Base-by-base conservation (phyloP, 768 basidiomycete genomes). In the Kwoniella europaea region DNA sequence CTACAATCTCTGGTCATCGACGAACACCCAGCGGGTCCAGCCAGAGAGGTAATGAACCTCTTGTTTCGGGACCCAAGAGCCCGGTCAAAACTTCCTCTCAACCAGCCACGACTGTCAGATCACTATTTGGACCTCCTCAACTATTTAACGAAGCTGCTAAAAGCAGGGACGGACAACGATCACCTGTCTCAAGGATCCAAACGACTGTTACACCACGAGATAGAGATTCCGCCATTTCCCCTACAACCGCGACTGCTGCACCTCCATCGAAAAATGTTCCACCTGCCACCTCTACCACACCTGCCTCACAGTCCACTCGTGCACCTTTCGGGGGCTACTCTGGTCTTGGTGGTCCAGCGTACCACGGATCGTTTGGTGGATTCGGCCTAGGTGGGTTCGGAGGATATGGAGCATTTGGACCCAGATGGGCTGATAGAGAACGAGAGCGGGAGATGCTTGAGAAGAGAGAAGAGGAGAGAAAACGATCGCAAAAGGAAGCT, bases 361-460 rank as follows among this genome's bases (percentile, higher is more conserved):
- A 67, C 41, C 62, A 67, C 16, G 41, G 61, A 18, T 22, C 67
- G 16, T 72, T 72, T 29, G 56, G 62, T 6, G 71, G 71, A 18
- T 72, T 68, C 44, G 67, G 67, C 12, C 44, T 72, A 29, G 67
- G 67, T n/a, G 71, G 71, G 35, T 72, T 72, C 35, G 59, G 60
- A 46, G 61, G 65, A 1, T 63, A 67, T 53, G 66, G 67, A 44
- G 61, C 65, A 15, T 67, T 67, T 29, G 66, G 67, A 24, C 65
- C 71, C 5, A 52, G 63, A 24, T 65, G 54, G 66, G 68, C 44
- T 46, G 61, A 58, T 43, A 13, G 66, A 10, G 71, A 60, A 20
- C 56, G 63, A 6, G 68, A 61, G 29, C 29, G 67, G 15, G 65
- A 54, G 43, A 44, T 56, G 44, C 13, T 44, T 6, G 63, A 55